Conservation (phyloP, 495 filamentous ascomycete genomes). For the Penicillium samsonianum region DNA sequence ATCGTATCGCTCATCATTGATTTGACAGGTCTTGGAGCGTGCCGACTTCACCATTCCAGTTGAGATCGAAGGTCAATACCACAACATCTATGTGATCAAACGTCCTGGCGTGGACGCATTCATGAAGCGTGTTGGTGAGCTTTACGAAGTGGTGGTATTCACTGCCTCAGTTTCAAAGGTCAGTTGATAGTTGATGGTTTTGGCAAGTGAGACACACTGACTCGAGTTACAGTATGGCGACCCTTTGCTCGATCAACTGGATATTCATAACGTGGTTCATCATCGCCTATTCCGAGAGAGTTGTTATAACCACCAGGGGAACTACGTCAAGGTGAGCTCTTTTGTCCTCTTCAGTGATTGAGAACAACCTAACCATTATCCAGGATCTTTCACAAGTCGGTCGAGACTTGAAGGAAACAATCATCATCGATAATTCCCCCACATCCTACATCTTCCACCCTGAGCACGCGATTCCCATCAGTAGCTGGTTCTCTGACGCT, state of each 20-base stretch:
- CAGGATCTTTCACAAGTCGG: slow-evolving; percentile 94
- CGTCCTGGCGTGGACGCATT: slow-evolving; percentile 96
- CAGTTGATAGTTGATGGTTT: slow-evolving; percentile 23
- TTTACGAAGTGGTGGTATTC: slow-evolving; percentile 98
- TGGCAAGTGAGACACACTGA: slow-evolving; percentile 18
- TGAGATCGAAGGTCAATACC: slow-evolving; percentile 97
- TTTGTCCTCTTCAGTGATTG: neutral
- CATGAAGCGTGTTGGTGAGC: slow-evolving; percentile 96
- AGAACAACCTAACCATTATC: slow-evolving; percentile 20
- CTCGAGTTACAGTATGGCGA: slow-evolving; percentile 75
- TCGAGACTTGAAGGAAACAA: slow-evolving; percentile 93
- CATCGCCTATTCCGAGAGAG: slow-evolving; percentile 96
- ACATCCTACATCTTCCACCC: slow-evolving; percentile 99
- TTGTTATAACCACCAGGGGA: slow-evolving; percentile 99
- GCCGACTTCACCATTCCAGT: slow-evolving; percentile 99
- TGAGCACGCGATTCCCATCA: slow-evolving; percentile 98
- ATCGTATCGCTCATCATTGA: slow-evolving; percentile 28
- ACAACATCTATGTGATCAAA: slow-evolving; percentile 99
- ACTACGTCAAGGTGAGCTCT: slow-evolving; percentile 83
- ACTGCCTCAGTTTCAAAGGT: slow-evolving; percentile 99
- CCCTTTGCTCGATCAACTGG: slow-evolving; percentile 91
- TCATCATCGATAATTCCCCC: slow-evolving; percentile 99
- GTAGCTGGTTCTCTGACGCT: slow-evolving; percentile 99
- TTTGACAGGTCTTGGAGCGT: slow-evolving; percentile 83
- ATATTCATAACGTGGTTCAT: slow-evolving; percentile 96